Conservation (phyloP, 1,139 yeast genomes). For the Scheffersomyces insectosa region DNA sequence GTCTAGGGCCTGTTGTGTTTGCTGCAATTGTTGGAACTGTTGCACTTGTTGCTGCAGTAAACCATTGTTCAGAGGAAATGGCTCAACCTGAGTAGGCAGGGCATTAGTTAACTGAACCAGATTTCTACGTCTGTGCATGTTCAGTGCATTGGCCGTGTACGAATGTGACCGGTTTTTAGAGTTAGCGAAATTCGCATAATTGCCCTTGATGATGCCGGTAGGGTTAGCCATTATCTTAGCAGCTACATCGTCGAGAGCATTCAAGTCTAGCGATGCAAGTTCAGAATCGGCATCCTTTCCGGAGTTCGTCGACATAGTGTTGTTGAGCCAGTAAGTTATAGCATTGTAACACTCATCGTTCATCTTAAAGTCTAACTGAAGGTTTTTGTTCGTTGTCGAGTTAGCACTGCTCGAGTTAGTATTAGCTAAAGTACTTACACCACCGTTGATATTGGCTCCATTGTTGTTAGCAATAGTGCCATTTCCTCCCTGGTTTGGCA, state of each 20-base stretch:
- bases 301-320: slow-evolving; percentile 7
- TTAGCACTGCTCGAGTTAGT: slow-evolving; percentile 1
- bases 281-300: neutral
- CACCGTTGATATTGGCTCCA: neutral
- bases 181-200: slow-evolving; percentile 2
- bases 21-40: slow-evolving; percentile 3
- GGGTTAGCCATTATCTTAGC: slow-evolving; percentile 12
- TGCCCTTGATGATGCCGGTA: slow-evolving; percentile 13
- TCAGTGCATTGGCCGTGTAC: slow-evolving; percentile 12
- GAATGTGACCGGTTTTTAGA: slow-evolving; percentile 11
- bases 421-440: neutral
- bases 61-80: neutral
- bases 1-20: slow-evolving; percentile 1
- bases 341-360: slow-evolving; percentile 45
- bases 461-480: slow-evolving; percentile 3
- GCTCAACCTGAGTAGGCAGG: neutral
- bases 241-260: slow-evolving; percentile 6
- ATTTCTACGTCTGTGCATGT: slow-evolving; percentile 10
- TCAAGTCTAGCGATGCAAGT: slow-evolving; percentile 1
- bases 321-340: slow-evolving; percentile 39
- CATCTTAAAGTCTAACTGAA: slow-evolving; percentile 33
- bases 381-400: slow-evolving; percentile 1
- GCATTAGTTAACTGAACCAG: slow-evolving; percentile 10
- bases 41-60: neutral
- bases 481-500: slow-evolving; percentile 11